Evolutionary conservation across 148 eudicot genomes (phyloP), one percentile per base, ranked within the genome.

Genomic region (Cornus kousa): DNA sequence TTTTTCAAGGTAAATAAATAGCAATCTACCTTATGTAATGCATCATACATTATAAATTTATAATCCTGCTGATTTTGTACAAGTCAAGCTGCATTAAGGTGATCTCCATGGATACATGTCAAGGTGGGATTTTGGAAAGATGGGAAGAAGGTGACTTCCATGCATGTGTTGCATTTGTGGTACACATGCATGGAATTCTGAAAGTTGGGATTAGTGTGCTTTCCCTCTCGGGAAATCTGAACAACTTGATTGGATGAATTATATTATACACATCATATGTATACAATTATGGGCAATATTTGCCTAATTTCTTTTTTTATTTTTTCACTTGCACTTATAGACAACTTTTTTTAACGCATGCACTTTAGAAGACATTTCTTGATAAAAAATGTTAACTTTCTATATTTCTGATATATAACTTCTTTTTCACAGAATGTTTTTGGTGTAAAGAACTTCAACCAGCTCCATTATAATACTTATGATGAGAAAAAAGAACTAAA

Each of bases 1-100:
- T 91, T 91, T 82, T 91, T 91, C 79, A 48, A 82, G 86, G 94
- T 91, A 89, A 70, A 70, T 91, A 89, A 65, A 70, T 48, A 20
- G 32, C 72, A 35, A 66, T 3, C 73, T 60, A 23, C 55, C 53
- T 70, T 46, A 70, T 69, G 48, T 69, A 69, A 33, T 7, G 8
- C n/a, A 9, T 10, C 3, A 20, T 2, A 60, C 14, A 17, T 60
- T 60, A 60, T 20, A 60, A 17, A 60, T 16, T 4, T 9, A 55
- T 39, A 39, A 39, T 28, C 28, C 28, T 20, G n/a, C 65, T 17
- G 20, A 60, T 17, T 60, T 60, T 4, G n/a, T 60, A 60, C 4
- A 60, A 28, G 28, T 28, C 28, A 28, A 28, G 28, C 28, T 28
- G 28, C 28, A 28, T 28, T 28, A 28, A 28, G 1, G 28, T 28